Conservation (phyloP, 805 yeast genomes). For the Pichia exigua region DNA sequence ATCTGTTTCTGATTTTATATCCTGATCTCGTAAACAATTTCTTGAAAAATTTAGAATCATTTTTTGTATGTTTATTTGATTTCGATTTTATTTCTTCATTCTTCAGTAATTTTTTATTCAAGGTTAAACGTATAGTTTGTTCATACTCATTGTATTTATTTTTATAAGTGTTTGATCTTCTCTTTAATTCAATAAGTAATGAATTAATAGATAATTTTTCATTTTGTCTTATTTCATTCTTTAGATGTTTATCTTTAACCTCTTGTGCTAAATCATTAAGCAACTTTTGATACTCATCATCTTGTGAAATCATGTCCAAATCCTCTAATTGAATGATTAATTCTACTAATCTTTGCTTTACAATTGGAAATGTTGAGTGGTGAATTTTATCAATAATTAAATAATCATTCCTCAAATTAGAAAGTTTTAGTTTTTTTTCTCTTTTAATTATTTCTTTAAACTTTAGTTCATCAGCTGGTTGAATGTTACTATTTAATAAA, state of each 20-base stretch:
- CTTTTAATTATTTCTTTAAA: conserved; percentile 47
- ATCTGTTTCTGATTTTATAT: neutral
- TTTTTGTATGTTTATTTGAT: conserved; percentile 20
- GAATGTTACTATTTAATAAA: conserved; percentile 52
- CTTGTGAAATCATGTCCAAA: conserved; percentile 54
- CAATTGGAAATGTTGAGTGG: conserved; percentile 51
- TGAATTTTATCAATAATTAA: conserved; percentile 18
- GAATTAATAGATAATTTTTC: conserved; percentile 39
- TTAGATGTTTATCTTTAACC: conserved; percentile 42
- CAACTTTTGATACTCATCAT: conserved; percentile 67
- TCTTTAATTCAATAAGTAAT: conserved; percentile 32
- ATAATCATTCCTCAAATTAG: neutral
- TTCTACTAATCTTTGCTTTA: conserved; percentile 71
- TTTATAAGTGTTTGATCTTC: conserved; percentile 38
- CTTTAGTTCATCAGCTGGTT: conserved; percentile 57
- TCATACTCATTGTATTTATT: conserved; percentile 40
- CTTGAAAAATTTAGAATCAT: conserved; percentile 22
- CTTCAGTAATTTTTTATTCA: neutral
- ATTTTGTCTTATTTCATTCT: conserved; percentile 31
- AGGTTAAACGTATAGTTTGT: conserved; percentile 3
- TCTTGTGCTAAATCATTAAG: conserved; percentile 81
- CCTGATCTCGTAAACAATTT: conserved; percentile 33
- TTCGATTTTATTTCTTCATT: conserved; percentile 22
- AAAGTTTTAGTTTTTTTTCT: conserved; percentile 32
- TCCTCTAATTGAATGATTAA: conserved; percentile 68